These are phyloP conservation scores for Scedosporium boydii DNA, from an alignment of 2,329 filamentous ascomycete genomes.

Conservation along the genomic window DNA sequence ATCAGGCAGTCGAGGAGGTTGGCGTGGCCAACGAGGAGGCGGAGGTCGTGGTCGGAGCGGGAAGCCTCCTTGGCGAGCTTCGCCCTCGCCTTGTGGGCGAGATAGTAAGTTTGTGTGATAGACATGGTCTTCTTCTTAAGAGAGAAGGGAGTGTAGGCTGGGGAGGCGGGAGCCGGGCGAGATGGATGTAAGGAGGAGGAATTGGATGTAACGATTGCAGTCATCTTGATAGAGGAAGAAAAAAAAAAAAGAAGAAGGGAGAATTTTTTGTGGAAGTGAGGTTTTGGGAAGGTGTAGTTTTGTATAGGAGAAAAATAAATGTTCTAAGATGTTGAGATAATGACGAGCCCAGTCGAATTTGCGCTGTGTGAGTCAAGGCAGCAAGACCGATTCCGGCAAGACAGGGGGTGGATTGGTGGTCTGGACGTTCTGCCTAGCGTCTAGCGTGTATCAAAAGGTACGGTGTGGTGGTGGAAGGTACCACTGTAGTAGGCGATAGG, in stretches of 20 bases:
- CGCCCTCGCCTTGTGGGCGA: constrained; percentile 88
- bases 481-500: neutral
- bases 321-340: constrained; percentile 7
- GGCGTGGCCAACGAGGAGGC: constrained; percentile 91
- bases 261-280: neutral
- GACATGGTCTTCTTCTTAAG: constrained; percentile 77
- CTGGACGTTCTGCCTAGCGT: neutral
- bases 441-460: neutral
- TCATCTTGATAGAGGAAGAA: constrained; percentile 6
- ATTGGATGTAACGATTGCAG: neutral
- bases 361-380: constrained; percentile 18
- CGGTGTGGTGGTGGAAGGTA: constrained; percentile 6
- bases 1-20: constrained; percentile 96
- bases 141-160: constrained; percentile 23
- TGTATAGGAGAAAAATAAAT: constrained; percentile 1
- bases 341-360: constrained; percentile 6
- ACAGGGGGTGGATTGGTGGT: constrained; percentile 5
- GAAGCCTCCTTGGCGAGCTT: constrained; percentile 93
- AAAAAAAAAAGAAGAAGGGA: neutral
- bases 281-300: neutral
- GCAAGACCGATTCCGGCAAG: constrained; percentile 15
- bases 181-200: constrained; percentile 14
- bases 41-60: constrained; percentile 86
- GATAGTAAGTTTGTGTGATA: constrained; percentile 96
- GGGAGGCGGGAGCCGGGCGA: constrained; percentile 24